phyloP scores from a whole-genome alignment of 139 green algal genomes.

The Edaphochlamys debaryana region DNA sequence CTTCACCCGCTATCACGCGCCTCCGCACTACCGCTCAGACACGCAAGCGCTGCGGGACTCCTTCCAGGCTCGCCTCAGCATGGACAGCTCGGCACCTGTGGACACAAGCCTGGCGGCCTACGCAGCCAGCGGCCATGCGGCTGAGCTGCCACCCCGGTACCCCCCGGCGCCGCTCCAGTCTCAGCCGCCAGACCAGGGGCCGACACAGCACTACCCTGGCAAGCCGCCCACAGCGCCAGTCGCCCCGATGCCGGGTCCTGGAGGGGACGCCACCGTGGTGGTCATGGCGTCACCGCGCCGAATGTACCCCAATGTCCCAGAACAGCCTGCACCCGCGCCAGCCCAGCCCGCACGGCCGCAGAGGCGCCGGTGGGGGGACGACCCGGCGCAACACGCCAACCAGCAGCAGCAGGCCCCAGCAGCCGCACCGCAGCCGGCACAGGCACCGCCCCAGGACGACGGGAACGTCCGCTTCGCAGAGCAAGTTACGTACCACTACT shows the following conservation, averaged over 20 bases:
- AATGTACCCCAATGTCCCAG: not conserved
- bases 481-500: not conserved
- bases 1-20: not conserved
- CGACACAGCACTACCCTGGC: not conserved
- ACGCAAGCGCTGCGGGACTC: not conserved
- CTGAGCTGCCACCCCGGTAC: too few species aligned
- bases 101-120: too few species aligned
- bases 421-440: not conserved
- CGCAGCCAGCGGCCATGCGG: too few species aligned
- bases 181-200: too few species aligned
- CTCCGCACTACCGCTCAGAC: not conserved
- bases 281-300: not conserved
- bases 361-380: not conserved
- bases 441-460: not conserved
- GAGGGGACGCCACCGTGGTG: not conserved
- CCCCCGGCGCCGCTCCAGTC: too few species aligned
- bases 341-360: not conserved
- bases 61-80: not conserved
- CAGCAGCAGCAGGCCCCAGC: too few species aligned
- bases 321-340: not conserved
- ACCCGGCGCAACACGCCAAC: too few species aligned
- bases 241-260: not conserved
- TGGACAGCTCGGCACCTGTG: too few species aligned
- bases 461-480: not conserved
- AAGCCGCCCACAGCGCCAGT: slow-evolving; percentile 8